Base-by-base conservation (phyloP, 176 grass and related monocot species). In the Coix lacrymajobi region DNA sequence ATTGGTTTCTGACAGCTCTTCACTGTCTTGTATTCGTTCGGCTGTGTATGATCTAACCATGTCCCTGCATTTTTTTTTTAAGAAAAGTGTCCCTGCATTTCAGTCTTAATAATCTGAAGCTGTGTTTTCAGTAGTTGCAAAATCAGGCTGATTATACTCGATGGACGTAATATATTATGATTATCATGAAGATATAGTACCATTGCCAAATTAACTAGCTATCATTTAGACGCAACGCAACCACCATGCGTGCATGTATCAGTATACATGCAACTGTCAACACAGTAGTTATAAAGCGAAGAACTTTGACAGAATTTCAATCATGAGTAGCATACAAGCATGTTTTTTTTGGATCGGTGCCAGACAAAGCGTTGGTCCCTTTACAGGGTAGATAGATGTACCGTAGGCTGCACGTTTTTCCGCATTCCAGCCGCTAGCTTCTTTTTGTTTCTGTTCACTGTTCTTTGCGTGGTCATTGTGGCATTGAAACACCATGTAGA, bases 341-440 rank as follows among this genome's bases (percentile, higher is more conserved):
- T 62, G 64, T 16, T 16, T 71, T 26, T 71, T 64, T 29, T 4
- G 52, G 39, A 70, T 70, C 49, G 62, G 19, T 62, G 26, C 5
- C 3, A 71, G 64, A 62, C 25, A 7, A 62, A 62, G 26, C 13
- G 5, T 10, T 75, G 24, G 62, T 81, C 65, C 45, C 71, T 79
- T 60, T 65, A 37, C 67, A 57, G 65, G 26, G 22, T 39, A 51
- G 36, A 71, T 71, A 1, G 1, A 26, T 5, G 34, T 70, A 72
- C 34, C 83, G 77, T 86, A 70, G 25, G 38, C 7, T 60, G 78
- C 88, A 90, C 65, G 73, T 90, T 86, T 85, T 58, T 14, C 58
- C 74, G 81, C 62, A 13, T 51, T 74, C 19, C 9, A 30, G n/a
- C 7, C 28, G n/a, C n/a, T n/a, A n/a, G n/a, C 29, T 48, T 22